Base-by-base conservation (phyloP, 352 stramenopile genomes). In the Globisporangium radiosum region DNA sequence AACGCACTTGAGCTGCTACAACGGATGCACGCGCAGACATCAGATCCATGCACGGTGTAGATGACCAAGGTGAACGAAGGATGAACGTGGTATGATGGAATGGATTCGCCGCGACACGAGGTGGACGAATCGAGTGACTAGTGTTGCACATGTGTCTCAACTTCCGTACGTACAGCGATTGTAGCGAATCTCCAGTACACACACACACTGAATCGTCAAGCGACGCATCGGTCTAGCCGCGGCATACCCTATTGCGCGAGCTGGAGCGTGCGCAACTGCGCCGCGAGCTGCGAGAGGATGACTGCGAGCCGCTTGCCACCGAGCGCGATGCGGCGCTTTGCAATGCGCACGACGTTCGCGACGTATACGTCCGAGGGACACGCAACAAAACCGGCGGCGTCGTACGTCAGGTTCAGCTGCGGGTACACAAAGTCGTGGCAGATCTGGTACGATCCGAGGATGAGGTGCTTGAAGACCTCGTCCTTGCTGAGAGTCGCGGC, bases 281-380 rank as follows among this genome's bases (percentile, higher is more conserved):
- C 56, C 3, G 72, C 74, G 47, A 86, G 70, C 57, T 88, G 69
- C 47, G 73, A 84, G 11, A 87, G 63, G 15, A 90, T 60, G 1
- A 87, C 68, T 9, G 77, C 69, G 44, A 90, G 72, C 13, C 77
- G 76, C 38, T 66, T 72, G 60, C 77, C 79, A 17, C 65, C 79
- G 19, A 81, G 52, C 0, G 72, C 68, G 42, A 85, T 78, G 19
- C 74, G 73, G 38, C 70, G 52, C 64, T 87, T 81, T 13, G 73
- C 66, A 7, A 80, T 54, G 38, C 58, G 54, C 7, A 64, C 64
- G 0, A 68, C 68, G 65, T 71, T 61, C 0, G 59, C 47, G 3
- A 81, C 47, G 67, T 84, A 87, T 10, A 58, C 47, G 15, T 62
- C 52, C 37, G 66, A 68, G 1, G 65, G 68, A 17, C 61, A 75